Evolutionary conservation across 352 stramenopile species (phyloP).

Genomic region (Phytophthora pluvialis): DNA sequence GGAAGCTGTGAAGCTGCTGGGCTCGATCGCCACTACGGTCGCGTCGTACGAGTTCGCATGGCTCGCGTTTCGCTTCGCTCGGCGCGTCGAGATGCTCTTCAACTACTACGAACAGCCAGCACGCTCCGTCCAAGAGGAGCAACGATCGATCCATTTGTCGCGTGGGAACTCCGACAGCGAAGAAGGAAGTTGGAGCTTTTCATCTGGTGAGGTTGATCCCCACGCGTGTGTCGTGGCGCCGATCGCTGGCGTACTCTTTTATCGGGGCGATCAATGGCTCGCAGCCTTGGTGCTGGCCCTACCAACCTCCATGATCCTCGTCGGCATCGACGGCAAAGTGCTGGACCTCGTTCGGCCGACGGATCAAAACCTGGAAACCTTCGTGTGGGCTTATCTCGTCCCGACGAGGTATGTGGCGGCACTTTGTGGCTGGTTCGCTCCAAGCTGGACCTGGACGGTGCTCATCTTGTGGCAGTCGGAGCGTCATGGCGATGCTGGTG

Average conservation of each 20-base stretch:
- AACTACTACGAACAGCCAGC: slow-evolving; percentile 8
- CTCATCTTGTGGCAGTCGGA: slow-evolving; percentile 14
- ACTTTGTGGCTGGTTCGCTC: slow-evolving; percentile 9
- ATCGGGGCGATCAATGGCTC: slow-evolving; percentile 10
- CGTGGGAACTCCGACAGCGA: slow-evolving; percentile 1
- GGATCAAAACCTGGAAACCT: slow-evolving; percentile 3
- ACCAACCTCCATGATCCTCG: slow-evolving; percentile 12
- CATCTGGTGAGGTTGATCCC: not conserved
- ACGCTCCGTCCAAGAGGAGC: not conserved
- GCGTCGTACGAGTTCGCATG: slow-evolving; percentile 9
- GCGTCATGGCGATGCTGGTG: slow-evolving; percentile 7
- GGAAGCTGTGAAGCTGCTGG: not conserved
- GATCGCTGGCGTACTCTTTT: slow-evolving; percentile 6
- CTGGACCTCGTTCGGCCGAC: not conserved
- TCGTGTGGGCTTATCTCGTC: slow-evolving; percentile 12
- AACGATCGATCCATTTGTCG: slow-evolving; percentile 7
- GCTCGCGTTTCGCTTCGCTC: slow-evolving; percentile 3
- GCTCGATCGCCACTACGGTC: slow-evolving; percentile 8
- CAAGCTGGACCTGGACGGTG: slow-evolving; percentile 4
- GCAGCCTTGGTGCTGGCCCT: slow-evolving; percentile 8
- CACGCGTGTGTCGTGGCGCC: slow-evolving; percentile 2
- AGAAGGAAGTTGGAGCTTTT: not conserved
- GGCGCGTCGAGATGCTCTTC: not conserved
- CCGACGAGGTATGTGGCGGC: slow-evolving; percentile 7
- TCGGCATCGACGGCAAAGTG: slow-evolving; percentile 8